phyloP scores from a whole-genome alignment of 352 stramenopile species.

The Phytophthora foliorum region DNA sequence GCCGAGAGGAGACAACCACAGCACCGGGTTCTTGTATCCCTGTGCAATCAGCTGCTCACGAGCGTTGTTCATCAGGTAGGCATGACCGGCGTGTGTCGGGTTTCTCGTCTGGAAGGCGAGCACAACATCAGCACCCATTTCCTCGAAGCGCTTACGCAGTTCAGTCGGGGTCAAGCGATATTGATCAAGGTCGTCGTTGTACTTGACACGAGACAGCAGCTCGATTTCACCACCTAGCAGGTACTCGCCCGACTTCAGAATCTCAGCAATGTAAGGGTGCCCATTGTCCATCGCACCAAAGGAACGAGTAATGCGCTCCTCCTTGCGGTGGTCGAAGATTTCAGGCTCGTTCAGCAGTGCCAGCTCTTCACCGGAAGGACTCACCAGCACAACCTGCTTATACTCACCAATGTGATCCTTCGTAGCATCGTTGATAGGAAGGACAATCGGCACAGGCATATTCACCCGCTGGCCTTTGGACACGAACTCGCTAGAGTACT shows the following conservation, averaged over 20 bases:
- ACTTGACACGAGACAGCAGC: conserved; percentile 95
- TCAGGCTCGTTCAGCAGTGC: conserved; percentile 95
- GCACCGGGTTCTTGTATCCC: conserved; percentile 97
- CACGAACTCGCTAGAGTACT: conserved; percentile 89
- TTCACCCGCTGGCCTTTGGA: conserved; percentile 92
- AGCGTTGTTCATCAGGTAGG: conserved; percentile 98
- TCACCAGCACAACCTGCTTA: conserved; percentile 93
- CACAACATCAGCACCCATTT: conserved; percentile 96
- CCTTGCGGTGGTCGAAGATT: conserved; percentile 97
- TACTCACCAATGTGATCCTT: conserved; percentile 90
- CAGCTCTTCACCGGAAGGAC: conserved; percentile 94
- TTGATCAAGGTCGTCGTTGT: conserved; percentile 98
- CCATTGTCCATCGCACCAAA: conserved; percentile 97
- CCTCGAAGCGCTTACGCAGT: conserved; percentile 94
- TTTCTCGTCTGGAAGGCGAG: conserved; percentile 99
- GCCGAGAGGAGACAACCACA: conserved; percentile 97
- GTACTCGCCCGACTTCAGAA: conserved; percentile 95
- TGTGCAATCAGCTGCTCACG: conserved; percentile 93
- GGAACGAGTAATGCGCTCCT: conserved; percentile 98
- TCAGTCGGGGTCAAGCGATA: conserved; percentile 96
- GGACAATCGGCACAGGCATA: conserved; percentile 98
- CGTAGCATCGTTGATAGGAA: conserved; percentile 94
- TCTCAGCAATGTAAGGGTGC: conserved; percentile 98
- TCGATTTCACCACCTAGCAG: conserved; percentile 97
- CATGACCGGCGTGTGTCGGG: conserved; percentile 97